Conservation (phyloP, 2,329 filamentous ascomycete genomes). For the Phialemonium atrogriseum region DNA sequence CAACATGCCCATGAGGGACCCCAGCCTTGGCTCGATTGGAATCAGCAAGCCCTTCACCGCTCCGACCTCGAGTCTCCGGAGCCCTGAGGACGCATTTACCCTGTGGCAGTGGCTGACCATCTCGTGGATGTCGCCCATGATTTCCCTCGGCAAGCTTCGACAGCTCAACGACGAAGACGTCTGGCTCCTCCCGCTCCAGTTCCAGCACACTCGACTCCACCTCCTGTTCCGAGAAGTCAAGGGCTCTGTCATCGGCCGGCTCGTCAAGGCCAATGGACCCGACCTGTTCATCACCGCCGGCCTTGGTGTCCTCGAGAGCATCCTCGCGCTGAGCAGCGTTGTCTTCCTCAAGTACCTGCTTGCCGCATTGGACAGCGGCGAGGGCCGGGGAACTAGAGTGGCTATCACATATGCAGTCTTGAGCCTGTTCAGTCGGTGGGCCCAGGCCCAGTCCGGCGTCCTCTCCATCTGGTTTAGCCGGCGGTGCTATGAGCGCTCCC, state of each 20-base stretch:
- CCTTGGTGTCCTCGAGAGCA: conserved; percentile 56
- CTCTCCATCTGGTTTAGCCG: conserved; percentile 76
- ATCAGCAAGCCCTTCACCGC: conserved; percentile 50
- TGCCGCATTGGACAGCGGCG: conserved; percentile 54
- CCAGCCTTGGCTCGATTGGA: conserved; percentile 38
- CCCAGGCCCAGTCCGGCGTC: conserved; percentile 57
- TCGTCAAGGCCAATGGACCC: conserved; percentile 69
- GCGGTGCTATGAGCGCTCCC: conserved; percentile 72
- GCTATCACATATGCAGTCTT: conserved; percentile 59
- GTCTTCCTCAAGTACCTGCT: conserved; percentile 67
- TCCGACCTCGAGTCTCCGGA: conserved; percentile 54
- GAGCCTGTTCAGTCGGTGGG: conserved; percentile 50
- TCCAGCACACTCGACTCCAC: conserved; percentile 71
- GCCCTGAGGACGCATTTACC: conserved; percentile 70
- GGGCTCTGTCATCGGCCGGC: conserved; percentile 62
- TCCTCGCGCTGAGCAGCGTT: conserved; percentile 48
- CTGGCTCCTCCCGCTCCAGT: conserved; percentile 72
- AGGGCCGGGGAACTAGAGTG: conserved; percentile 37
- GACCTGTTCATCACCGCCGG: conserved; percentile 63
- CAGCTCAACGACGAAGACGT: conserved; percentile 73
- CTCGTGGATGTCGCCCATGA: conserved; percentile 72
- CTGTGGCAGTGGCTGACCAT: conserved; percentile 81
- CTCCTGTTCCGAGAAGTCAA: conserved; percentile 62
- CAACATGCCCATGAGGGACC: conserved; percentile 62
- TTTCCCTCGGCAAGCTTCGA: conserved; percentile 51